A percentile compares a stretch with the other conserved stretches of the same genome.
Conservation (phyloP, 768 basidiomycete genomes). For the Calvatia gigantea region DNA sequence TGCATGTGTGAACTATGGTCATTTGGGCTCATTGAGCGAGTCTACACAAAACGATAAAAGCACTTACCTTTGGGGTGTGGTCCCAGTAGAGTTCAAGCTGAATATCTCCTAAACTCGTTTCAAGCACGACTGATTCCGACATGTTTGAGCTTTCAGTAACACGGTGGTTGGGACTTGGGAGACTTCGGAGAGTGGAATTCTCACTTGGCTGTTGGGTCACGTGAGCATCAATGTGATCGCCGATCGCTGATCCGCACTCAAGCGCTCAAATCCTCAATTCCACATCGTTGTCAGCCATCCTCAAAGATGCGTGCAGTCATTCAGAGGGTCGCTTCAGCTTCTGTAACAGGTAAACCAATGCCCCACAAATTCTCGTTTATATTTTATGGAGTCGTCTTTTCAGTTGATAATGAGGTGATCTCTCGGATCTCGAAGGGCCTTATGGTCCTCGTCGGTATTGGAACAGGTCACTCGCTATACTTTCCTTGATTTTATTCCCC, state of each 20-base stretch:
- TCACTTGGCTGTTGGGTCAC: too few relatives aligned
- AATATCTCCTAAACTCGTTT: slow-evolving; percentile 84
- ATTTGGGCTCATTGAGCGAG: slow-evolving; percentile 11
- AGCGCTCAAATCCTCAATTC: too few relatives aligned
- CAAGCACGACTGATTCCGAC: slow-evolving; percentile 64
- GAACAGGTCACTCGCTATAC: slow-evolving; percentile 51
- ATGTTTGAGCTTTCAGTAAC: background rate
- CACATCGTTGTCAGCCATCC: background rate
- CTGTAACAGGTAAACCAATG: slow-evolving; percentile 63
- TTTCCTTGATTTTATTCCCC: background rate
- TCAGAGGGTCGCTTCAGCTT: slow-evolving; percentile 80
- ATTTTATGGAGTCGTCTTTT: background rate
- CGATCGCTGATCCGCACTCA: too few relatives aligned
- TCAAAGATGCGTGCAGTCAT: slow-evolving; percentile 78
- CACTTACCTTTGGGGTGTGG: slow-evolving; percentile 69
- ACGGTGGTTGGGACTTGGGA: too few relatives aligned
- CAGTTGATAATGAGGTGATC: slow-evolving; percentile 78
- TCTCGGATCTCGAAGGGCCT: slow-evolving; percentile 82
- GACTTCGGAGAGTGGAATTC: too few relatives aligned
- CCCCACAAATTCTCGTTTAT: background rate
- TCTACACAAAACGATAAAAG: background rate
- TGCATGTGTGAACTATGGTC: slow-evolving; percentile 29
- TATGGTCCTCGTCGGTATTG: slow-evolving; percentile 90
- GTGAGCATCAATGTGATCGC: too few relatives aligned
- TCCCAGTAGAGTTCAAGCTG: slow-evolving; percentile 91